Evolutionary conservation across 108 stramenopile genomes (phyloP).

Genomic region (Schizochytrium sp.): DNA sequence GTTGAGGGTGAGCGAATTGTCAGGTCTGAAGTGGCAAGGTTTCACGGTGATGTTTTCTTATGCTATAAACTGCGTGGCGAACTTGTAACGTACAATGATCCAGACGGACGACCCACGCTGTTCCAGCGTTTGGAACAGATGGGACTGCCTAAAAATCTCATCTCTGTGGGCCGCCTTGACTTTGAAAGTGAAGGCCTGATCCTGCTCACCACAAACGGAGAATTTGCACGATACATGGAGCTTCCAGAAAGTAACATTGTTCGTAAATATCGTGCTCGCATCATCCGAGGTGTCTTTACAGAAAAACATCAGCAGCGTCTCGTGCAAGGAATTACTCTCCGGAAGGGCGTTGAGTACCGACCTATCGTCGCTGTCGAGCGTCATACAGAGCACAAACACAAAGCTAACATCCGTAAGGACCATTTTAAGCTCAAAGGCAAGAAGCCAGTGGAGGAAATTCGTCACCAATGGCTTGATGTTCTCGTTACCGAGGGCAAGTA

Average conservation of each 20-base stretch:
- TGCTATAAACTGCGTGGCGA: slow-evolving; percentile 61
- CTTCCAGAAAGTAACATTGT: slow-evolving; percentile 7
- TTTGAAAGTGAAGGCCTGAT: slow-evolving; percentile 57
- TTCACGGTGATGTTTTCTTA: slow-evolving; percentile 39
- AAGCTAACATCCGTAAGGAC: background rate
- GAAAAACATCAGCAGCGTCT: background rate
- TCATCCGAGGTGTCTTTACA: slow-evolving; percentile 29
- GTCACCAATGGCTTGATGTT: slow-evolving; percentile 61
- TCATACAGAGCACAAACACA: slow-evolving; percentile 26
- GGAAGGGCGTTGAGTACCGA: slow-evolving; percentile 44
- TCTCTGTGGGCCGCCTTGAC: slow-evolving; percentile 58
- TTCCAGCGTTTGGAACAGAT: slow-evolving; percentile 52
- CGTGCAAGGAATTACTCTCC: background rate
- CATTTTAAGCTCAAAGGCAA: background rate
- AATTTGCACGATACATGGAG: slow-evolving; percentile 61
- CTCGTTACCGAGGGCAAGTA: slow-evolving; percentile 58
- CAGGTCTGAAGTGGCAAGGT: background rate
- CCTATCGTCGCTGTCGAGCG: background rate
- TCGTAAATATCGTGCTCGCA: slow-evolving; percentile 58
- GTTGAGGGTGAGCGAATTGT: background rate
- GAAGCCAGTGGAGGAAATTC: background rate
- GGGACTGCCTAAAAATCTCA: slow-evolving; percentile 17
- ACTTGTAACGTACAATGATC: slow-evolving; percentile 60
- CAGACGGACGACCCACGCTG: slow-evolving; percentile 61
- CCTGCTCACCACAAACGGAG: slow-evolving; percentile 62